These are phyloP conservation scores for Fraxinus quadrangulata DNA, from an alignment of 257 asterid species.

Conservation along the genomic window DNA sequence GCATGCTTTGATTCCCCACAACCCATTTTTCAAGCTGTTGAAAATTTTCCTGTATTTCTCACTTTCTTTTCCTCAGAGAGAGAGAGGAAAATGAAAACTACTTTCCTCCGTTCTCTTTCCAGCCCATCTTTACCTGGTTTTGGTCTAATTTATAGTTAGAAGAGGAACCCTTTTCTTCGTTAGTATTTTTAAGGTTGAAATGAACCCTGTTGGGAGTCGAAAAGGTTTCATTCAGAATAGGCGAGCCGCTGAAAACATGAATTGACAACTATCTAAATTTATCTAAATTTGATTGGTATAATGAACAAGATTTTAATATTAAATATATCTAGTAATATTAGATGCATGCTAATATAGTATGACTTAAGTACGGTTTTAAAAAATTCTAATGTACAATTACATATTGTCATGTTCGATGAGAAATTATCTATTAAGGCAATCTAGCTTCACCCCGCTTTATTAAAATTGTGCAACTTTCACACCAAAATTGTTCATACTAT, in stretches of 20 bases:
- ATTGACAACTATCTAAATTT: not conserved
- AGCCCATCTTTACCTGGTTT: conserved; percentile 20
- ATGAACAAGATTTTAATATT: not conserved
- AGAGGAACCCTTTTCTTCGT: conserved; percentile 33
- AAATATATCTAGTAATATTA: too few species aligned
- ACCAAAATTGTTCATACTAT: too few species aligned
- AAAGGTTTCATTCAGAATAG: not conserved
- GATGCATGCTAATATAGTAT: too few species aligned
- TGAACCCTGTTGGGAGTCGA: not conserved
- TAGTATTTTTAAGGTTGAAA: conserved; percentile 31
- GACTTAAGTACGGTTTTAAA: too few species aligned
- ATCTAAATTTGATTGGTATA: not conserved
- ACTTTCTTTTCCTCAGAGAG: not conserved
- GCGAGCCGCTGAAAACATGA: too few species aligned
- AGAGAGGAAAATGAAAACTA: conserved; percentile 29
- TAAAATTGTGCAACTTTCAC: too few species aligned
- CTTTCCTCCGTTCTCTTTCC: conserved; percentile 34
- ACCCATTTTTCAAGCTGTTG: conserved; percentile 44
- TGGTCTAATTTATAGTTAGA: conserved; percentile 28
- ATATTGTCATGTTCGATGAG: too few species aligned
- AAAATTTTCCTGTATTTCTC: not conserved
- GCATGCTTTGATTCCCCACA: conserved; percentile 93
- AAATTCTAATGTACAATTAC: too few species aligned
- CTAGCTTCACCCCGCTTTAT: too few species aligned
- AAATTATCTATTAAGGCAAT: too few species aligned